These are phyloP conservation scores for Beauveria asiatica DNA, from an alignment of 2,329 filamentous ascomycete species.

Conservation along the genomic window DNA sequence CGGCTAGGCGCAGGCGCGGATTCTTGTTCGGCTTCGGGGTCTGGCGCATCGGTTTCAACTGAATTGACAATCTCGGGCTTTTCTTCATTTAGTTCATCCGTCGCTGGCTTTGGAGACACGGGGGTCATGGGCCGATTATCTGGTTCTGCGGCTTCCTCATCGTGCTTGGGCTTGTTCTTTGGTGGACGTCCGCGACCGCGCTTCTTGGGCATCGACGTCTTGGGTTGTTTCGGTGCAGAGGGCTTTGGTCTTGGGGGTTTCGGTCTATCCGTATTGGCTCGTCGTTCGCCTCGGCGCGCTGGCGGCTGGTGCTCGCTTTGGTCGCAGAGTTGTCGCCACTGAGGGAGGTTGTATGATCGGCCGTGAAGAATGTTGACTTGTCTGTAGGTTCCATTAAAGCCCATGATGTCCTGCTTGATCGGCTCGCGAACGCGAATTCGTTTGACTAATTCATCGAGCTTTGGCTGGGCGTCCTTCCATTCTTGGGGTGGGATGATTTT, in stretches of 20 bases:
- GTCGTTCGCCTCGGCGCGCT: constrained; percentile 74
- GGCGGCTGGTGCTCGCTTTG: constrained; percentile 95
- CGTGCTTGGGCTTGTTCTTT: constrained; percentile 28
- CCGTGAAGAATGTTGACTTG: constrained; percentile 97
- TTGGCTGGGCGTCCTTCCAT: constrained; percentile 77
- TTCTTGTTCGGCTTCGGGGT: constrained; percentile 33
- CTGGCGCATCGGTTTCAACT: constrained; percentile 32
- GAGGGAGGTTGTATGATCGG: constrained; percentile 89
- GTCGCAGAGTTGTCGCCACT: constrained; percentile 90
- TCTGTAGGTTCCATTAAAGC: constrained; percentile 87
- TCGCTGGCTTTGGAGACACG: constrained; percentile 41
- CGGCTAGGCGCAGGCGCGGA: constrained; percentile 16
- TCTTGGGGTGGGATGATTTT: constrained; percentile 91
- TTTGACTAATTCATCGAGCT: constrained; percentile 79
- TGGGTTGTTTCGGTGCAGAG: constrained; percentile 23
- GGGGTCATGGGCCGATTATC: constrained; percentile 50
- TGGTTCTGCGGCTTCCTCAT: constrained; percentile 20
- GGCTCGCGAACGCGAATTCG: constrained; percentile 90
- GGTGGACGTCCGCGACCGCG: constrained; percentile 32
- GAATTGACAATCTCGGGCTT: constrained; percentile 15
- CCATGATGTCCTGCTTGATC: constrained; percentile 97
- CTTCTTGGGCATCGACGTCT: constrained; percentile 29
- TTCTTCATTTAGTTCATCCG: constrained; percentile 19
- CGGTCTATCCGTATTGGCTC: constrained; percentile 50
- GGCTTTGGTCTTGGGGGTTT: constrained; percentile 35